Evolutionary conservation across 306 rosid species (phyloP), one percentile per base, ranked within the genome.

Genomic region (Ziziphus jujuba): DNA sequence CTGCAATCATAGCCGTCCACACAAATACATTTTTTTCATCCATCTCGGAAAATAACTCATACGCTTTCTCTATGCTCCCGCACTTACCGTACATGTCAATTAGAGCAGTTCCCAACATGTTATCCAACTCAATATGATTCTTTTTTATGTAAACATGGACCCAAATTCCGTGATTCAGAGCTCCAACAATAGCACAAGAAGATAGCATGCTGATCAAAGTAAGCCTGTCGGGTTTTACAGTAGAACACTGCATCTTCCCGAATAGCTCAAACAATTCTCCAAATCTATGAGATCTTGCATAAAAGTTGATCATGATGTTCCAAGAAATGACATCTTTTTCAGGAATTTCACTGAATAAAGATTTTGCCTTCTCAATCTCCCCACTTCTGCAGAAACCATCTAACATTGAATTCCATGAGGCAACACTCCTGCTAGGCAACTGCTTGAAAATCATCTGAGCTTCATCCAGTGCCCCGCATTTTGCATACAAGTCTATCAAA

Each of bases 31-130:
- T 77, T 56, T 66, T 70, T 38, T 59, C 38, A 10, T 72, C 51
- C 9, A 71, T 60, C 23, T 59, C 52, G 5, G 28, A 65, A 59
- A 77, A 77, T 51, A 77, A n/a, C 33, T 71, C 25, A 14, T 16
- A 47, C 28, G 76, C 77, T 55, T 59, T 54, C 50, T 53, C 69
- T 2, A 65, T 24, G 35, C 59, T 33, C 38, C 81, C 81, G 5
- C 81, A 77, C 67, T 65, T 77, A 23, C 76, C 81, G 31, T 71
- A 71, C 81, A 77, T 77, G 72, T 71, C 68, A 53, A 77, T 65
- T 23, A 77, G 54, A 43, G 81, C 77, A 25, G 76, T 76, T 40
- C 75, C 72, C 57, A 70, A 19, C 66, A 69, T 55, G 57, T 28
- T 57, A 52, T 76, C 80, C 16, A 76, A 36, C 49, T 56, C 53